These are phyloP conservation scores for Monosporascus sp. DNA, from an alignment of 2,329 filamentous ascomycete species.

Conservation along the genomic window DNA sequence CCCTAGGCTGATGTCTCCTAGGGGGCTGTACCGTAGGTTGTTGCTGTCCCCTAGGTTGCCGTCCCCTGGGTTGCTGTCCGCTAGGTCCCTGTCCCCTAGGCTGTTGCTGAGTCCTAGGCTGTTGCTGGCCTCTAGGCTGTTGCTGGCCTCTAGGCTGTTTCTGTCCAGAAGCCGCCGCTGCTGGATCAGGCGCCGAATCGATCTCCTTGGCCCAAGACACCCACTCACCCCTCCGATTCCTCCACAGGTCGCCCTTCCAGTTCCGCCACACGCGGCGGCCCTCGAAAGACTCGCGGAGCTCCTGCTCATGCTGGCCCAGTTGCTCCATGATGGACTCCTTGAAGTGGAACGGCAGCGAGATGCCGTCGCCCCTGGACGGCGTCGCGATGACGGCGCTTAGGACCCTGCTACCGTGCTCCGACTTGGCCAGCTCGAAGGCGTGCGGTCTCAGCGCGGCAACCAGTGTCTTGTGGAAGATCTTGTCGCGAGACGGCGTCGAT, in stretches of 20 bases:
- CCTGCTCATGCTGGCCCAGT: conserved; percentile 41
- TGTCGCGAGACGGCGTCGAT: conserved; percentile 39
- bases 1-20: too few species aligned
- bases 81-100: too few species aligned
- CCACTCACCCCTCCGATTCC: conserved; percentile 48
- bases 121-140: too few species aligned
- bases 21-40: too few species aligned
- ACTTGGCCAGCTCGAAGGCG: conserved; percentile 39
- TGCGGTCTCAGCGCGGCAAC: conserved; percentile 42
- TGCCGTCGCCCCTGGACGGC: conserved; percentile 43
- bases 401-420: conserved; percentile 46
- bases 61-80: too few species aligned
- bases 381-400: conserved; percentile 43
- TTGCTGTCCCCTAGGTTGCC: too few species aligned
- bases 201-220: conserved; percentile 51
- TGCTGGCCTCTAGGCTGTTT: too few species aligned
- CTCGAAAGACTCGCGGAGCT: conserved; percentile 47
- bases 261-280: conserved; percentile 52
- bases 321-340: conserved; percentile 50
- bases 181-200: conserved; percentile 22
- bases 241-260: conserved; percentile 56
- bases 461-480: conserved; percentile 51
- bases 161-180: too few species aligned
- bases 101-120: too few species aligned
- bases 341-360: conserved; percentile 49